Percentiles rank a stretch among this genome's conserved stretches.
phyloP scores from a whole-genome alignment of 176 grass and related monocot genomes.

The Ensete ventricosum region DNA sequence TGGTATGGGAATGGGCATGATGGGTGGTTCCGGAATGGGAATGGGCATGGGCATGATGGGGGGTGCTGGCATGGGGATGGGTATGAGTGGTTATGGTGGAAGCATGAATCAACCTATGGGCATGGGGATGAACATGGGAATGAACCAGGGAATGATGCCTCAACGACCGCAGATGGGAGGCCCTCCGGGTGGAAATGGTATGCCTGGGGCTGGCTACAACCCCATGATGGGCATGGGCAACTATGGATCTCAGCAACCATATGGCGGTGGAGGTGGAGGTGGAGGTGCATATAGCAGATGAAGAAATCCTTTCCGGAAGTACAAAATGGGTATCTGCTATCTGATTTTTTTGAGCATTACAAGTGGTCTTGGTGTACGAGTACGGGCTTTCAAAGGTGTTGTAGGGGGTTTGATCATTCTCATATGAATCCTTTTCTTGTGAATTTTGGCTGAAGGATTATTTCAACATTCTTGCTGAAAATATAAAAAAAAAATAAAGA shows the following conservation, averaged over 20 bases:
- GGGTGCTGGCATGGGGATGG: background rate
- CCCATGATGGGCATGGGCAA: constrained; percentile 50
- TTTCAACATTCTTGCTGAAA: constrained; percentile 56
- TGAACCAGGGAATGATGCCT: constrained; percentile 46
- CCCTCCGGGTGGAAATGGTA: constrained; percentile 36
- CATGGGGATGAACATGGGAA: constrained; percentile 39
- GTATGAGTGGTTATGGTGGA: background rate
- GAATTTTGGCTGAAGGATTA: constrained; percentile 29
- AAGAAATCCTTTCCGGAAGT: background rate
- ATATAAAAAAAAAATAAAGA: constrained; percentile 39
- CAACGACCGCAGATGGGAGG: constrained; percentile 60
- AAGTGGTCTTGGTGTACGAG: constrained; percentile 28
- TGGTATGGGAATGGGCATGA: background rate
- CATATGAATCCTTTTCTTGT: constrained; percentile 20
- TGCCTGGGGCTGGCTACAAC: constrained; percentile 68
- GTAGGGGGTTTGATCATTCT: background rate
- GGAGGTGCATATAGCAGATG: constrained; percentile 65
- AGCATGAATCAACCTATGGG: constrained; percentile 34
- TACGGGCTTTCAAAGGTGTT: background rate
- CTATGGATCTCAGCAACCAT: constrained; percentile 70
- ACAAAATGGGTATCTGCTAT: background rate
- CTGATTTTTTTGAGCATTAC: background rate
- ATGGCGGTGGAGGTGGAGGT: constrained; percentile 44
- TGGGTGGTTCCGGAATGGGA: background rate
- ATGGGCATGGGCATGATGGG: background rate